Evolutionary conservation across 371 early-diverging fungal genomes (phyloP).

Genomic region (Funneliformis caledonium): DNA sequence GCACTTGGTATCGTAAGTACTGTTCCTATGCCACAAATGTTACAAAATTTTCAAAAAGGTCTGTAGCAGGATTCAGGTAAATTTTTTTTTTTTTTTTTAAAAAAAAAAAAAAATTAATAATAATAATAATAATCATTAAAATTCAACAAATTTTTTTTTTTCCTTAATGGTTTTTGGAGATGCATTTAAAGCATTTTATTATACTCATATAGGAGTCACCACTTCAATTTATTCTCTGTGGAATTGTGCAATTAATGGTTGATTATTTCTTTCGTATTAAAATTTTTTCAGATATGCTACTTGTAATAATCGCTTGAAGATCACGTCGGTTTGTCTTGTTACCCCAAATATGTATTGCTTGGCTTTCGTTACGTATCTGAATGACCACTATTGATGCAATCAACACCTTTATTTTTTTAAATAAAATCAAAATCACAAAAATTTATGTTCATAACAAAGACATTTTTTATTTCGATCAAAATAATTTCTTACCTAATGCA

Average conservation of each 20-base stretch:
- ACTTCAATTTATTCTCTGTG: constrained; percentile 66
- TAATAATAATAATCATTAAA: background rate
- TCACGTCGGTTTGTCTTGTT: too few relatives aligned
- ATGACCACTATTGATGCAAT: too few relatives aligned
- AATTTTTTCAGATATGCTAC: too few relatives aligned
- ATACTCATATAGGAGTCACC: constrained; percentile 58
- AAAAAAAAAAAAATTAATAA: background rate
- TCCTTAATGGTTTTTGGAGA: constrained; percentile 61
- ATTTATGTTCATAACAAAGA: too few relatives aligned
- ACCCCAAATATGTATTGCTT: too few relatives aligned
- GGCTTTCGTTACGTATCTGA: too few relatives aligned
- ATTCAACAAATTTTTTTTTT: background rate
- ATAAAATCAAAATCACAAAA: too few relatives aligned
- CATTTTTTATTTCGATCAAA: background rate
- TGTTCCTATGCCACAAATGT: constrained; percentile 65
- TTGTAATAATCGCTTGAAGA: too few relatives aligned
- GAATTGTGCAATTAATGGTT: constrained; percentile 62
- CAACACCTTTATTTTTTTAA: too few relatives aligned
- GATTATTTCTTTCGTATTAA: constrained; percentile 43
- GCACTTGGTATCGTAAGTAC: constrained; percentile 64
- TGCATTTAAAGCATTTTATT: constrained; percentile 67
- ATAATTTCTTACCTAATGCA: too few relatives aligned
- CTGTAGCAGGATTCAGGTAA: constrained; percentile 62
- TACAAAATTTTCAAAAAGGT: constrained; percentile 56
- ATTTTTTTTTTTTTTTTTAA: background rate